phyloP scores from a whole-genome alignment of 179 eudicot genomes.

The Spinacia oleracea region DNA sequence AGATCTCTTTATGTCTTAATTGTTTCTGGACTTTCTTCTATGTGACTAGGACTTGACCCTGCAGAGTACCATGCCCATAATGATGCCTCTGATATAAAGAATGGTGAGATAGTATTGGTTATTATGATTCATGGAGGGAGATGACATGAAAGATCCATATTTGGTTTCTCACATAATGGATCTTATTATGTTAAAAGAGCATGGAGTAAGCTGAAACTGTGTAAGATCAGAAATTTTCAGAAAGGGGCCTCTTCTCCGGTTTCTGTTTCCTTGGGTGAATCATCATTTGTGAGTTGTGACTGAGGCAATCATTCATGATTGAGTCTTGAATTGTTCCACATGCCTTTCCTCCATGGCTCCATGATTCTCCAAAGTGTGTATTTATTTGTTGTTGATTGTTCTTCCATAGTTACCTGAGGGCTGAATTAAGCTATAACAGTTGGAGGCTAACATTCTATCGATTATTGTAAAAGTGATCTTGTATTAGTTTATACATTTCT shows the following conservation, averaged over 20 bases:
- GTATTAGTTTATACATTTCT: constrained; percentile 25
- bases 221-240: too few relatives aligned
- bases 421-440: constrained; percentile 16
- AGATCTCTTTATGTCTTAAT: not conserved
- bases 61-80: constrained; percentile 24
- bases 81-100: constrained; percentile 1
- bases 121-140: constrained; percentile 34
- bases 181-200: too few relatives aligned
- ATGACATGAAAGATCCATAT: constrained; percentile 42
- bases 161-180: too few relatives aligned
- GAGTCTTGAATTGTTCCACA: too few relatives aligned
- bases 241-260: too few relatives aligned
- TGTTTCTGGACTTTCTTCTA: not conserved
- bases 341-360: too few relatives aligned
- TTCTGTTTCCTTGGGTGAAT: too few relatives aligned
- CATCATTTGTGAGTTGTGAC: too few relatives aligned
- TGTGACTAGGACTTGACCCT: constrained; percentile 40
- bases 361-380: not conserved
- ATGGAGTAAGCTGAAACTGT: too few relatives aligned
- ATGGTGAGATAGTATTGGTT: constrained; percentile 14
- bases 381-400: not conserved
- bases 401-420: constrained; percentile 8
- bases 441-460: constrained; percentile 4
- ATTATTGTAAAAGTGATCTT: constrained; percentile 23
- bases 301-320: too few relatives aligned